Conservation (phyloP, 2,329 filamentous ascomycete genomes). For the Cyclaneusma minus region DNA sequence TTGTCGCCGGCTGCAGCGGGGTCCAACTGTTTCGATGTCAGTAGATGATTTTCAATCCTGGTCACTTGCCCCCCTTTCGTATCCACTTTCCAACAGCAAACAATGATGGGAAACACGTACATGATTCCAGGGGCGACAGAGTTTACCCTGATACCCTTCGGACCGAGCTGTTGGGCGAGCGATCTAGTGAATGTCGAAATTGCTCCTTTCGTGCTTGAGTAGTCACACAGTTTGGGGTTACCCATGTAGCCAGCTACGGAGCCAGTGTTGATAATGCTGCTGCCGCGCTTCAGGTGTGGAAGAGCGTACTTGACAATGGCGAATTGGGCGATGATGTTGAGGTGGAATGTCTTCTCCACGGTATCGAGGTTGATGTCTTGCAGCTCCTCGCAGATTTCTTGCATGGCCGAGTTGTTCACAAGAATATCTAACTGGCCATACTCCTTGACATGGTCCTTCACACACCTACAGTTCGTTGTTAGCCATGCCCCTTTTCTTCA, state of each 20-base stretch:
- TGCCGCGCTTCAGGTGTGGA: not conserved
- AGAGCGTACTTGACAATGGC: not conserved
- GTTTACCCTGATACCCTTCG: slow-evolving; percentile 16
- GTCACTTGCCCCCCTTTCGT: too few relatives aligned
- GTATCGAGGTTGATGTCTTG: slow-evolving; percentile 1
- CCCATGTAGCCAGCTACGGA: slow-evolving; percentile 2
- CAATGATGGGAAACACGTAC: slow-evolving; percentile 28
- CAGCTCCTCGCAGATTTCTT: slow-evolving; percentile 1
- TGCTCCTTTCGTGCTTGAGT: slow-evolving; percentile 3
- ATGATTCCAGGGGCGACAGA: slow-evolving; percentile 24
- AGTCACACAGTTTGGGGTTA: slow-evolving; percentile 1
- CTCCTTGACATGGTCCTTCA: not conserved
- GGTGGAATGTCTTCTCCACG: slow-evolving; percentile 1
- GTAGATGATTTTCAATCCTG: too few relatives aligned
- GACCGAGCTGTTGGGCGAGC: slow-evolving; percentile 2
- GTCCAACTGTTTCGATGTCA: too few relatives aligned
- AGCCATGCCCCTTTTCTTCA: slow-evolving; percentile 1
- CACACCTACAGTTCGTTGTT: not conserved
- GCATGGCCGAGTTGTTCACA: slow-evolving; percentile 3
- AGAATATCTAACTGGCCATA: slow-evolving; percentile 2
- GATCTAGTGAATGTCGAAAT: slow-evolving; percentile 2
- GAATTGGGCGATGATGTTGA: not conserved
- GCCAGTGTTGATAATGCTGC: slow-evolving; percentile 3
- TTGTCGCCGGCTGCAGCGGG: too few relatives aligned
- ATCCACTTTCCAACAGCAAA: too few relatives aligned